phyloP scores from a whole-genome alignment of 1,284 basidiomycete species.

The Agroathelia rolfsii region DNA sequence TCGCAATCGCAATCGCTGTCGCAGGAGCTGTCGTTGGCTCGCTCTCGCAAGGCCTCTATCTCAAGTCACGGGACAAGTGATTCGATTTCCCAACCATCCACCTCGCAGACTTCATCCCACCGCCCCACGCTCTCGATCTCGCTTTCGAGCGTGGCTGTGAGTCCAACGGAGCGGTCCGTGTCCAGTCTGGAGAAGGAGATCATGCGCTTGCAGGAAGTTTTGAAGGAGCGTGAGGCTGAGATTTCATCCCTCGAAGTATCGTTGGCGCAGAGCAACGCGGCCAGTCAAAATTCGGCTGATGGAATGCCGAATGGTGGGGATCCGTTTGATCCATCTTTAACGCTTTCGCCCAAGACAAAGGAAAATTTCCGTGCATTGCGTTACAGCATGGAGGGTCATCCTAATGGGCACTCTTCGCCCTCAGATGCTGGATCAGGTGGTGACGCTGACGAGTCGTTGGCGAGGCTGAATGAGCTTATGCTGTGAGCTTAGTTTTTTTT shows the following conservation, averaged over 20 bases:
- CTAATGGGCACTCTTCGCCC: constrained; percentile 24
- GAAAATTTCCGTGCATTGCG: constrained; percentile 64
- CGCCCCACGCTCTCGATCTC: constrained; percentile 58
- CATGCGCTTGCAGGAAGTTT: constrained; percentile 80
- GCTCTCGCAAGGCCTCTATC: constrained; percentile 71
- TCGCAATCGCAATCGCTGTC: constrained; percentile 86
- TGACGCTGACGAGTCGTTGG: constrained; percentile 60
- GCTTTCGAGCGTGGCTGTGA: constrained; percentile 29
- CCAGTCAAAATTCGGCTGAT: too few species aligned
- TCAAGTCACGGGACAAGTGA: constrained; percentile 63
- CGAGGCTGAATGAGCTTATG: constrained; percentile 80
- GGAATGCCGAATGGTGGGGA: constrained; percentile 21
- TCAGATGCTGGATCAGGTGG: constrained; percentile 22
- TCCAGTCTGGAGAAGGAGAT: constrained; percentile 86
- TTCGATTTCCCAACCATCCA: constrained; percentile 41
- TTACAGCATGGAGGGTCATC: constrained; percentile 46
- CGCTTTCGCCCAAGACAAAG: constrained; percentile 63
- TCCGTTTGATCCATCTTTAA: too few species aligned
- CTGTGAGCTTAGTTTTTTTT: too few species aligned
- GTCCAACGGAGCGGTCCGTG: constrained; percentile 55
- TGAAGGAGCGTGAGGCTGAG: constrained; percentile 82
- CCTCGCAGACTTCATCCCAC: too few species aligned
- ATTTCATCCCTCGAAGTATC: constrained; percentile 69
- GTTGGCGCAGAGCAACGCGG: constrained; percentile 46
- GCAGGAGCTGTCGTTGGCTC: constrained; percentile 89